Evolutionary conservation across 441 rosid species (phyloP).

Genomic region (Pelargonium cotyledonis): DNA sequence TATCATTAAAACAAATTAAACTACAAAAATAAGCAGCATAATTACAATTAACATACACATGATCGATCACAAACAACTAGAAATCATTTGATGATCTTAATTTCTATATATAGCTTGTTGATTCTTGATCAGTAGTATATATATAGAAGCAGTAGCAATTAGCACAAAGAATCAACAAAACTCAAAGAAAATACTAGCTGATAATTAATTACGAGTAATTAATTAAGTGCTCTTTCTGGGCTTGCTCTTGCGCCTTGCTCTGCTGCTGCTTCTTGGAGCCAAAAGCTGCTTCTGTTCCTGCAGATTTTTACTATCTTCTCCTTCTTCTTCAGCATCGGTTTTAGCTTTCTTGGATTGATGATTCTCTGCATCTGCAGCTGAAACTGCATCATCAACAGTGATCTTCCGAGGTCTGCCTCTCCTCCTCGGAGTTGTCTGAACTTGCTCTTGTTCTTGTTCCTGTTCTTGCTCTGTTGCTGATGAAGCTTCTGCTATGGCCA

Average conservation of each 20-base stretch:
- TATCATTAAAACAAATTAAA: too few species aligned
- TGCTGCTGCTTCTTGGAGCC: constrained; percentile 27
- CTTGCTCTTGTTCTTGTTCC: constrained; percentile 20
- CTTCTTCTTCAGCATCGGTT: constrained; percentile 24
- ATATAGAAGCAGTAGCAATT: not conserved
- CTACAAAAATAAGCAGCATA: too few species aligned
- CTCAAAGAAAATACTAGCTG: not conserved
- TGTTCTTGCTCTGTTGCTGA: constrained; percentile 25
- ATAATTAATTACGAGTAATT: too few species aligned
- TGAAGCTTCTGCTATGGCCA: constrained; percentile 56
- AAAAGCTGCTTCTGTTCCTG: constrained; percentile 13
- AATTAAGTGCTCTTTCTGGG: constrained; percentile 72
- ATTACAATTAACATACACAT: too few species aligned
- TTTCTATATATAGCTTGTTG: not conserved
- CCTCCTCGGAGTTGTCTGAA: constrained; percentile 40
- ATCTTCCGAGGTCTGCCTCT: constrained; percentile 82
- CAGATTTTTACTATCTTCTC: constrained; percentile 24
- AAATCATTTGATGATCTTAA: not conserved
- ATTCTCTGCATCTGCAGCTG: constrained; percentile 17
- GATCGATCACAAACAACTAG: too few species aligned
- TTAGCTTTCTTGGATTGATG: constrained; percentile 32
- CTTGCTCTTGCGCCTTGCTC: constrained; percentile 55
- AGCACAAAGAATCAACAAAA: not conserved
- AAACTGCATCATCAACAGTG: constrained; percentile 14
- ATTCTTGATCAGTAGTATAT: too few species aligned